Evolutionary conservation across 768 basidiomycete species (phyloP).

Genomic region (Pleurotus pulmonarius): DNA sequence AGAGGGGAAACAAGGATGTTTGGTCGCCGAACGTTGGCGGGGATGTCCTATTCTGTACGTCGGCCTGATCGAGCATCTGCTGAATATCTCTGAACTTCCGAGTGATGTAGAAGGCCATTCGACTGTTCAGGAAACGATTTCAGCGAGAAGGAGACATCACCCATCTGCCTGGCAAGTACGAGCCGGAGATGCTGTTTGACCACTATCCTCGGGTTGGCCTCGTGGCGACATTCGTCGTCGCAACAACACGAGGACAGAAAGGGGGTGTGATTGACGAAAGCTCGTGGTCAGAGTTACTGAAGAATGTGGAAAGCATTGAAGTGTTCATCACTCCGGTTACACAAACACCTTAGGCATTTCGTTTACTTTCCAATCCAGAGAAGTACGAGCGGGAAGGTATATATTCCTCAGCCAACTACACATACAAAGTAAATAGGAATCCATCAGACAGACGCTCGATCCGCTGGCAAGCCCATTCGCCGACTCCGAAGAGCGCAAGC

Average conservation of each 20-base stretch:
- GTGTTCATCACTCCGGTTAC: neutral
- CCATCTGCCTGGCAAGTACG: slow-evolving; percentile 1
- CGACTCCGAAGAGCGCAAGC: slow-evolving; percentile 22
- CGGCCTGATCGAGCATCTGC: neutral
- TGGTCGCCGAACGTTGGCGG: neutral
- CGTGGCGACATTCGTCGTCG: slow-evolving; percentile 1
- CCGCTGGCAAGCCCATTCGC: slow-evolving; percentile 40
- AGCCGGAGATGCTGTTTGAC: slow-evolving; percentile 4
- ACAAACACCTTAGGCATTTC: neutral
- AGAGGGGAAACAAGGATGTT: slow-evolving; percentile 7
- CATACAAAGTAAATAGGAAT: slow-evolving; percentile 21
- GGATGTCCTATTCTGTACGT: slow-evolving; percentile 3
- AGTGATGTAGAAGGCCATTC: neutral
- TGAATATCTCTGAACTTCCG: neutral
- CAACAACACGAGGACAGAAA: slow-evolving; percentile 1
- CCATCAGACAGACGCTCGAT: slow-evolving; percentile 65
- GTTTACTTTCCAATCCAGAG: no score
- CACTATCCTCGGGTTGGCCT: slow-evolving; percentile 1
- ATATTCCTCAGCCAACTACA: no score
- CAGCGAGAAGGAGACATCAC: slow-evolving; percentile 4
- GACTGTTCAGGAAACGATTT: slow-evolving; percentile 1
- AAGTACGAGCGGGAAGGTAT: no score
- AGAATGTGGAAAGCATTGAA: slow-evolving; percentile 1
- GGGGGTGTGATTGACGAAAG: neutral
- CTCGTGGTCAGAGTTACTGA: slow-evolving; percentile 2